Base-by-base conservation (phyloP, 1,139 yeast genomes). In the Protomyces pachydermus region DNA sequence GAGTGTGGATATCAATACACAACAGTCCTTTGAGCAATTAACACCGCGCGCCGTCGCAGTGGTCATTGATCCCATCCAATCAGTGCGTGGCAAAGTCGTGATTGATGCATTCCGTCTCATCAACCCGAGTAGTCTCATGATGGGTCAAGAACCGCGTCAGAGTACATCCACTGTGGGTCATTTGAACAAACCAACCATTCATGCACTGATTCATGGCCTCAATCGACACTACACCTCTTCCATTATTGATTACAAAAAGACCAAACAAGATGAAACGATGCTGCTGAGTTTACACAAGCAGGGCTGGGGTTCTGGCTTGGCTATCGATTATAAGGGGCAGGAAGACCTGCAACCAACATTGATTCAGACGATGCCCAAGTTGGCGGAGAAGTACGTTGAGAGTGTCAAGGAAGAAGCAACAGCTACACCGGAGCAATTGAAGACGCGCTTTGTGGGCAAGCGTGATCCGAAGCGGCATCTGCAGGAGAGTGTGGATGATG, bases 401-500 rank as follows among this genome's bases (percentile, higher is more conserved):
- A 83, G 98, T 74, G 95, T 95, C 58, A 87, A 86, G 71, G 98
- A 95, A 76, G 98, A 95, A 74, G 87, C 87, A 73, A 96, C 90
- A 70, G 80, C 93, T 70, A 79, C 85, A 65, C 95, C 89, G 71
- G 97, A 90, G 52, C 95, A 89, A 74, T 82, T 91, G 72, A 90
- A 90, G 76, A 93, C 97, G 9, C 84, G 98, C 74, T 95, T 91
- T 73, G 98, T 95, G 38, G 99, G 99, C 71, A 91, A 91, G 74
- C 97, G 93, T 76, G 98, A 95, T 76, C 99, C 98, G 58, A 95
- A 95, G 84, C 93, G 93, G 78, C 99, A 95, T 78, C 81, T 95
- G 72, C 83, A 88, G 58, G 97, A 90, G 69, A 88, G 95, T 1
- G 95, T 97, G 14, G 95, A 89, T 69, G 79, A 80, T 68, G 80